phyloP scores from a whole-genome alignment of 176 grass and related monocot genomes.

The Guadua angustifolia region DNA sequence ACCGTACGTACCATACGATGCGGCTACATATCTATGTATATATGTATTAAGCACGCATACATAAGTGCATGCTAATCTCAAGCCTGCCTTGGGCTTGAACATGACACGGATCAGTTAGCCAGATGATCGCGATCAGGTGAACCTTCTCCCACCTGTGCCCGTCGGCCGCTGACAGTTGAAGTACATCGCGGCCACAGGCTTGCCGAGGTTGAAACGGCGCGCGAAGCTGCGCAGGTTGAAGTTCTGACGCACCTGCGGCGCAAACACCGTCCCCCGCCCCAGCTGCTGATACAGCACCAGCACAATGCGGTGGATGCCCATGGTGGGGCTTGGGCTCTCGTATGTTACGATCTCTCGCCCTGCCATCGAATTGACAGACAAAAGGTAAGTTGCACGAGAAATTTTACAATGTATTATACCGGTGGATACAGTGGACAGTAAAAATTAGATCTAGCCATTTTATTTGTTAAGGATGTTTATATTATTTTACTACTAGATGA shows the following conservation, averaged over 20 bases:
- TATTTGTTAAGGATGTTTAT: too few species aligned
- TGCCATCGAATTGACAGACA: conserved; percentile 28
- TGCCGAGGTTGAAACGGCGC: conserved; percentile 57
- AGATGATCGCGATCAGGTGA: conserved; percentile 49
- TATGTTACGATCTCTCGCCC: conserved; percentile 68
- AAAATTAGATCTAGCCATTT: too few species aligned
- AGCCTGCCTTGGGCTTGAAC: conserved; percentile 32
- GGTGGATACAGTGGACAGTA: too few species aligned
- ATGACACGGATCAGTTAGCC: not conserved
- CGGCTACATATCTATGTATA: not conserved
- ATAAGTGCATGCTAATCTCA: not conserved
- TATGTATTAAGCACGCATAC: conserved; percentile 31
- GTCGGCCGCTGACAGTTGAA: conserved; percentile 78
- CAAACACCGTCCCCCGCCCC: conserved; percentile 66
- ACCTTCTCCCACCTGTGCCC: conserved; percentile 77
- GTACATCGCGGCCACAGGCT: conserved; percentile 62
- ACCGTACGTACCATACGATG: conserved; percentile 15
- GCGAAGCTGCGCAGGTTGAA: conserved; percentile 69
- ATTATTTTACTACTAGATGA: too few species aligned
- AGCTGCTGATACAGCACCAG: conserved; percentile 68
- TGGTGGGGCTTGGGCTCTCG: conserved; percentile 60
- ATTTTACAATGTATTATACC: too few species aligned
- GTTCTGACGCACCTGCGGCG: conserved; percentile 67
- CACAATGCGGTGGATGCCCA: conserved; percentile 82
- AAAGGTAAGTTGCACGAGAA: conserved; percentile 8